Conservation (phyloP, 2,329 filamentous ascomycete species). For the Stachybotrys echinatus region DNA sequence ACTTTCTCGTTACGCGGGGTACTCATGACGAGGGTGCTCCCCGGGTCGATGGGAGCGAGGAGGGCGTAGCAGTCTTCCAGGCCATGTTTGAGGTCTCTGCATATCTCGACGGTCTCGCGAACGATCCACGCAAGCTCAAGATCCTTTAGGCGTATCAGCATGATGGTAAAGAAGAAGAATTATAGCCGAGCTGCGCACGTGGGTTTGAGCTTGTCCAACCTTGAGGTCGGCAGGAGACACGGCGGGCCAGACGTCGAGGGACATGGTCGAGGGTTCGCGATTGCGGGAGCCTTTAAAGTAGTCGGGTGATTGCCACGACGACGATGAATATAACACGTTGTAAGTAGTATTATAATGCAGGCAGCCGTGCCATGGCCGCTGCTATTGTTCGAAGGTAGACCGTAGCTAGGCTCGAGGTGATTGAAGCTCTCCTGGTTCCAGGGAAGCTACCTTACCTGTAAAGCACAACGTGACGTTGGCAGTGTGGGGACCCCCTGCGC, state of each 20-base stretch:
- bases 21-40: conserved; percentile 84
- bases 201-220: conserved; percentile 41
- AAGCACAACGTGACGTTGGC: conserved; percentile 6
- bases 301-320: too few species aligned
- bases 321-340: not conserved
- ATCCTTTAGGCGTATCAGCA: conserved; percentile 30
- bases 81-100: conserved; percentile 52
- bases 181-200: conserved; percentile 34
- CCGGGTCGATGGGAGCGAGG: conserved; percentile 76
- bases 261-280: too few species aligned
- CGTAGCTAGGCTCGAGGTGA: not conserved
- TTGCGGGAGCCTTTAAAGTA: conserved; percentile 15
- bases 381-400: conserved; percentile 4
- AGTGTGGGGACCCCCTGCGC: not conserved
- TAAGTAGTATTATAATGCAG: not conserved
- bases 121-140: conserved; percentile 53
- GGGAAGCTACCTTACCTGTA: too few species aligned
- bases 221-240: conserved; percentile 45
- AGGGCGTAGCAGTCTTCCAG: conserved; percentile 86
- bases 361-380: conserved; percentile 1
- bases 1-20: conserved; percentile 82
- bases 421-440: not conserved
- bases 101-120: conserved; percentile 40
- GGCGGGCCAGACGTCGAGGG: conserved; percentile 54
- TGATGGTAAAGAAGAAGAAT: conserved; percentile 3